phyloP scores from a whole-genome alignment of 352 stramenopile species.

The Phytopythium mirpurense region DNA sequence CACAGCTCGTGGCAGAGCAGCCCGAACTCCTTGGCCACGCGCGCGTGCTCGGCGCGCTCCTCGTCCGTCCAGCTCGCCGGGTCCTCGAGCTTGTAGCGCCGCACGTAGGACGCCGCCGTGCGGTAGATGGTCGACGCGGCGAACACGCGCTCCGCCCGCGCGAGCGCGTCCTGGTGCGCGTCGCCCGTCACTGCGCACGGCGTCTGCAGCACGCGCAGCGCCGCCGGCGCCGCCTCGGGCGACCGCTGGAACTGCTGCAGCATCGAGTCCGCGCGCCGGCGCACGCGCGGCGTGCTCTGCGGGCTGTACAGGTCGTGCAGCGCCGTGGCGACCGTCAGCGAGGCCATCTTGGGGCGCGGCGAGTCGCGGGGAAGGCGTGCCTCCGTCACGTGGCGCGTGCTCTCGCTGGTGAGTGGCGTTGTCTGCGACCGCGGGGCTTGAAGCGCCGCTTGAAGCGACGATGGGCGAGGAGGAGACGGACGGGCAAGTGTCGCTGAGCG shows the following conservation, averaged over 20 bases:
- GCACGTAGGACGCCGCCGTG: constrained; percentile 54
- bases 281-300: constrained; percentile 54
- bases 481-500: too few species aligned
- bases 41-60: constrained; percentile 48
- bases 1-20: constrained; percentile 67
- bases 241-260: constrained; percentile 74
- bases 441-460: too few species aligned
- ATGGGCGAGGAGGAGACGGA: too few species aligned
- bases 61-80: constrained; percentile 35
- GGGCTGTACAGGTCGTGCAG: constrained; percentile 74
- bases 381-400: too few species aligned
- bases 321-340: constrained; percentile 36
- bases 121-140: constrained; percentile 71
- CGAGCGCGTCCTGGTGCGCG: constrained; percentile 20
- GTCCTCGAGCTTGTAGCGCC: constrained; percentile 73
- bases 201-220: constrained; percentile 46
- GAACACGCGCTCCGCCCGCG: constrained; percentile 56
- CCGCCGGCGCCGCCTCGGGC: constrained; percentile 49
- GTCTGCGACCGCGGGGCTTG: too few species aligned
- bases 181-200: constrained; percentile 35
- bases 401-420: too few species aligned
- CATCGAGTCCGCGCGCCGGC: constrained; percentile 65
- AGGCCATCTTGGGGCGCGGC: constrained; percentile 50
- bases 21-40: constrained; percentile 53
- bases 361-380: too few species aligned